Base-by-base conservation (phyloP, 345 rosid genomes). In the Eucalyptus albens region DNA sequence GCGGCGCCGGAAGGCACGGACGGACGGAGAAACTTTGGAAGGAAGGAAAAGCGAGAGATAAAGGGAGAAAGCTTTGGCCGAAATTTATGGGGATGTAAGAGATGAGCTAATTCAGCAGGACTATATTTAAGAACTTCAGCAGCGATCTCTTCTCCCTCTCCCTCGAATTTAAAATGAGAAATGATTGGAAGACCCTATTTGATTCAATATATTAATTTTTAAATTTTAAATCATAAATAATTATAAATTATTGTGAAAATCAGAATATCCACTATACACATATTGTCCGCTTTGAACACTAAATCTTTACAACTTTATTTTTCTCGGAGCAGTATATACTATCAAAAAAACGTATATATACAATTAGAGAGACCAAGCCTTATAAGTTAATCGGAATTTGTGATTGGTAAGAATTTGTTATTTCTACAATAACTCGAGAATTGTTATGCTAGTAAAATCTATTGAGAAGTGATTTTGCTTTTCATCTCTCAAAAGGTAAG, bases 271-370 rank as follows among this genome's bases (percentile, higher is more conserved):
- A 50, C 1, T 15, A 0, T 50, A 50, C 3, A 15, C 17, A 50
- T 14, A 50, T 50, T 50, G 0, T 14, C 0, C 15, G 16, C 6
- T 50, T 5, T 14, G 0, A 2, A 50, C 2, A 50, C 6, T 50
- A 5, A 50, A 50, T 50, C 0, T 1, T 50, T 14, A 49, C 2
- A 2, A 0, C 5, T 50, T 14, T 50, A 5, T 50, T 14, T 1
- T 50, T 50, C 0, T 50, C 3, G 1, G 0, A 5, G 0, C 3
- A 50, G 0, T 0, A 0, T 1, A 50, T 50, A 50, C 6, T 14
- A 50, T 50, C 3, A 1, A 50, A 50, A 0, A 50, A 50, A 50
- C 0, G 0, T 5, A 0, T 50, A 50, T 50, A 14, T 50, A 50
- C 51, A 50, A 5, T 14, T 50, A 50, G 6, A 50, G 6, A 0